Percentiles rank a stretch among this genome's conserved stretches.
These are phyloP conservation scores for Zoysia matrella DNA, from an alignment of 202 grass and related monocot genomes.

Conservation along the genomic window DNA sequence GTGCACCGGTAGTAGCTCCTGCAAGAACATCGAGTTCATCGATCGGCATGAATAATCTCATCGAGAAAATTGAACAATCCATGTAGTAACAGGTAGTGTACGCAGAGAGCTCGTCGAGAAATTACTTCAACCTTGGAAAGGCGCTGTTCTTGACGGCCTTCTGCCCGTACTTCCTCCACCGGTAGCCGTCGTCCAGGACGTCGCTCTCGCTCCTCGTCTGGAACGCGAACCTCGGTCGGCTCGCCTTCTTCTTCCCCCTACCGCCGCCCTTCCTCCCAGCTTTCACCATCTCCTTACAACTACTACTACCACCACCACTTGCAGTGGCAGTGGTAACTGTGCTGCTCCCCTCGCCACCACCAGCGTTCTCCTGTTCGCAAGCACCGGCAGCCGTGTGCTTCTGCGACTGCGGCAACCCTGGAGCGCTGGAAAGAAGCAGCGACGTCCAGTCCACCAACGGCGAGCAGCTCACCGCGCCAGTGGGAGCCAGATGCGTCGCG, in stretches of 20 bases:
- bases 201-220: conserved; percentile 83
- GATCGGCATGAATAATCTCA: too few species aligned
- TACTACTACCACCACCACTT: neutral
- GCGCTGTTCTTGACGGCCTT: conserved; percentile 87
- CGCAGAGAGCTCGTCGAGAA: neutral
- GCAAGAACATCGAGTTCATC: neutral
- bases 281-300: neutral
- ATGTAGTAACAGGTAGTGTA: too few species aligned
- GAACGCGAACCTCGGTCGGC: conserved; percentile 67
- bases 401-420: neutral
- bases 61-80: too few species aligned
- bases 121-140: conserved; percentile 46
- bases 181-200: conserved; percentile 84
- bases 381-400: neutral
- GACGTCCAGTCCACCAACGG: conserved; percentile 60
- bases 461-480: neutral
- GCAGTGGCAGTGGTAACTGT: too few species aligned
- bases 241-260: conserved; percentile 50
- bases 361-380: neutral
- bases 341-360: conserved; percentile 21
- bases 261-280: conserved; percentile 26
- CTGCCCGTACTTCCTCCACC: conserved; percentile 93
- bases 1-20: too few species aligned
- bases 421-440: conserved; percentile 27
- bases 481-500: neutral